Evolutionary conservation across 2,329 filamentous ascomycete genomes (phyloP), one percentile per base, ranked within the genome.

Genomic region (Pestalotiopsis sp.): DNA sequence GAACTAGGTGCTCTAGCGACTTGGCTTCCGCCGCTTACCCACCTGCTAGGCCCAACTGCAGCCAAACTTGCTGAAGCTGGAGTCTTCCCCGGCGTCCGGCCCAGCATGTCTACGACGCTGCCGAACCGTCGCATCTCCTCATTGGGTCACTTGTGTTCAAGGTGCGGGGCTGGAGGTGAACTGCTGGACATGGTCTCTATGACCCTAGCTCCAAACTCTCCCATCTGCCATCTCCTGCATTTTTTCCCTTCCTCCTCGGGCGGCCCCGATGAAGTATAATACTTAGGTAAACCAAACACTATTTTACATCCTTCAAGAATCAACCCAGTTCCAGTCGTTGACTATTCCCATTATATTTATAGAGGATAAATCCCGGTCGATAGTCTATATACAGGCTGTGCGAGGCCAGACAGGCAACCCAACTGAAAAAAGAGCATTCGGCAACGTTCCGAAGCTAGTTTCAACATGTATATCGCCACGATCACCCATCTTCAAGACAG

Each of bases 11-110:
- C 36, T n/a, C 20, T 67, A 60, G 65, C 65, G 65, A 41, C 23
- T 57, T 57, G 49, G 64, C 36, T 57, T 23, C 49, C 64, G 64
- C 64, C 25, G 41, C 52, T 67, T 20, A 23, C 65, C 65, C 45
- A 52, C 4, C 17, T n/a, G 58, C 64, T 59, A 36, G 57, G 57
- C 23, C 58, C 6, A 49, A 36, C 36, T 60, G 38, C 45, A 20
- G 17, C 7, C 39, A n/a, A 52, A 52, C 45, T n/a, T 52, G 45
- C 45, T 52, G 45, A 52, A 52, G 45, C 45, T 52, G 45, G 45
- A 52, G 5, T 52, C 45, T 52, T 52, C 45, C 45, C 45, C 45
- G 45, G 45, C 45, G 45, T 9, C 45, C 20, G 45, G 45, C 45
- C 45, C 45, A 52, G 45, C 17, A n/a, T 23, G 59, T 38, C 59